These are phyloP conservation scores for Neobulgaria alba DNA, from an alignment of 2,329 filamentous ascomycete species.

Conservation along the genomic window DNA sequence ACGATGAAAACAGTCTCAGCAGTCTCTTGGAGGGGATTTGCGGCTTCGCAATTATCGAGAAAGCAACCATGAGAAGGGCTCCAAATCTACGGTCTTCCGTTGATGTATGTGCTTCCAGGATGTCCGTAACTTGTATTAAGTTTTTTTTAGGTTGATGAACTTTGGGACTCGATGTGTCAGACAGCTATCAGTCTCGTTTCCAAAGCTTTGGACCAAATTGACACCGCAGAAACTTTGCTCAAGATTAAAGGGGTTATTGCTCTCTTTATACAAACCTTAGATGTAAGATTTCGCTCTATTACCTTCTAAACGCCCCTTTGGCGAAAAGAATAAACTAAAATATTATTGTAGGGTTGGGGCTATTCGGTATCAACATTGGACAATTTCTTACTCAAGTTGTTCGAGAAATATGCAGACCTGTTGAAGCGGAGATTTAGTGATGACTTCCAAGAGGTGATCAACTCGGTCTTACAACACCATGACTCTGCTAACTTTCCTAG, in stretches of 20 bases:
- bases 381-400: slow-evolving; percentile 76
- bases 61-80: slow-evolving; percentile 79
- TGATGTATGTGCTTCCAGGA: slow-evolving; percentile 51
- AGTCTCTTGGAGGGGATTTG: slow-evolving; percentile 88
- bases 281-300: slow-evolving; percentile 60
- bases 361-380: slow-evolving; percentile 80
- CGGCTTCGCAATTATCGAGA: slow-evolving; percentile 94
- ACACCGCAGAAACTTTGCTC: slow-evolving; percentile 81
- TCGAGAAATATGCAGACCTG: slow-evolving; percentile 88
- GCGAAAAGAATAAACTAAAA: not conserved
- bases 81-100: slow-evolving; percentile 73
- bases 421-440: slow-evolving; percentile 88
- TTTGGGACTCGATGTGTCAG: slow-evolving; percentile 98
- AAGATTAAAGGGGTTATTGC: slow-evolving; percentile 91
- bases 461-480: not conserved
- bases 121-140: not conserved
- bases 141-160: slow-evolving; percentile 70
- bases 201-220: slow-evolving; percentile 68
- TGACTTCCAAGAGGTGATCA: slow-evolving; percentile 77
- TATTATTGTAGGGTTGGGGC: slow-evolving; percentile 61
- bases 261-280: slow-evolving; percentile 97
- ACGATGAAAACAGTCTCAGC: slow-evolving; percentile 84
- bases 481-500: slow-evolving; percentile 29
- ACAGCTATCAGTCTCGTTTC: slow-evolving; percentile 75
- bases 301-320: no score